Evolutionary conservation across 352 stramenopile genomes (phyloP), one percentile per base, ranked within the genome.

Genomic region (Globisporangium uncinulatum): DNA sequence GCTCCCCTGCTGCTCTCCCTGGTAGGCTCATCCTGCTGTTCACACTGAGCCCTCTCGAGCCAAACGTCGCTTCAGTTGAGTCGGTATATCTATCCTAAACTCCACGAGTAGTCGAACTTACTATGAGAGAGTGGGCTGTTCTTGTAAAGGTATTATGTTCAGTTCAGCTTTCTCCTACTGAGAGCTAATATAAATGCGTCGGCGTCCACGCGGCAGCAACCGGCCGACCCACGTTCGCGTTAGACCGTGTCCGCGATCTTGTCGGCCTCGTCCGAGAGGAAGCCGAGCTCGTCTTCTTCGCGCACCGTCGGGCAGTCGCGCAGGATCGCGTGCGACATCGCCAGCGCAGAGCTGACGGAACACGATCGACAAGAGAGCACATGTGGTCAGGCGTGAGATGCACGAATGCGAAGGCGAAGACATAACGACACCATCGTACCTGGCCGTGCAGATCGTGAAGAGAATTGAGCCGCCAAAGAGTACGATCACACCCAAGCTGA

Each of bases 371-470:
- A 29, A 29, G 24, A 49, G 14, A 50, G 37, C 39, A 15, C 11
- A 32, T 14, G 6, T 0, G 21, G 45, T 34, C 14, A 36, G n/a
- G 34, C 34, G 34, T 39, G 34, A 39, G 34, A 39, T 47, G 42
- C 20, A 34, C 31, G 42, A 20, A 1, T 10, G 10, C 15, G 44
- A 58, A 15, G 61, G 17, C 24, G 19, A 39, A 13, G 2, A 13
- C 34, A 29, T 29, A 39, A 39, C 34, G 34, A 39, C 34, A 39
- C 7, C 34, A 39, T 21, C 54, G 56, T 70, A 94, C 84, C 84
- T 94, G 41, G 83, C 79, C 39, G 75, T 86, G 63, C 76, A 89
- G 58, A 94, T 92, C 39, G 82, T 92, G 55, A 94, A 92, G n/a
- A 94, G 68, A 47, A 94, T 89, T 4, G 82, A 92, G 41, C 84